Percentiles rank a stretch among this genome's conserved stretches.
Conservation (phyloP, 2,329 filamentous ascomycete genomes). For the Colletotrichum sp. region DNA sequence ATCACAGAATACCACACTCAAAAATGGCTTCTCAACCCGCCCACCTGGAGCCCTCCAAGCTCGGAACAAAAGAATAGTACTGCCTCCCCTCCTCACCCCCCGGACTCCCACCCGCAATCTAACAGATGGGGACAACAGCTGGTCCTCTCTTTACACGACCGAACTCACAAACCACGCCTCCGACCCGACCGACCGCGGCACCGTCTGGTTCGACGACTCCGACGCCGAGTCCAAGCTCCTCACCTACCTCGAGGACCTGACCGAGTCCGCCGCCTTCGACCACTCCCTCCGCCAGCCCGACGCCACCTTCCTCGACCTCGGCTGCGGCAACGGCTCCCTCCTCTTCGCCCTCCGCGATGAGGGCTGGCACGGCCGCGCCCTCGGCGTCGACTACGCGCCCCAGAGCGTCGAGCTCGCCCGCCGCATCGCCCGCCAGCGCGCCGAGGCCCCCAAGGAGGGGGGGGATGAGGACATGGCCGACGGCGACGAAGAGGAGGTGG, state of each 20-base stretch:
- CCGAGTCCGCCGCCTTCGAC: slow-evolving; percentile 23
- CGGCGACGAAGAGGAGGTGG: slow-evolving; percentile 18
- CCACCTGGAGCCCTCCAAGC: slow-evolving; percentile 75
- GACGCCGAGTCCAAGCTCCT: slow-evolving; percentile 84
- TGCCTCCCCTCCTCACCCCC: slow-evolving; percentile 32
- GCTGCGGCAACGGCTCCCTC: slow-evolving; percentile 92
- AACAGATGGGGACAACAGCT: slow-evolving; percentile 52
- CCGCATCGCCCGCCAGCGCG: slow-evolving; percentile 53
- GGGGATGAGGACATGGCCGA: slow-evolving; percentile 24
- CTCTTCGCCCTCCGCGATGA: slow-evolving; percentile 78
- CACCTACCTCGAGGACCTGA: slow-evolving; percentile 58
- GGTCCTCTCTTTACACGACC: slow-evolving; percentile 75
- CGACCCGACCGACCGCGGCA: slow-evolving; percentile 81
- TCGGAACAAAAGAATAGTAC: slow-evolving; percentile 93
- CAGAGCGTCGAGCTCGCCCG: slow-evolving; percentile 76
- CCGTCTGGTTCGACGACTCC: slow-evolving; percentile 96
- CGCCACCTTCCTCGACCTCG: slow-evolving; percentile 79
- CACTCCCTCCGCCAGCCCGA: slow-evolving; percentile 22
- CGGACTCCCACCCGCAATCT: not conserved
- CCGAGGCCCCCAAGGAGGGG: not conserved
- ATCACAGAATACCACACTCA: not conserved
- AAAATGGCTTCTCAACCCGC: slow-evolving; percentile 49
- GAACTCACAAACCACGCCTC: slow-evolving; percentile 75
- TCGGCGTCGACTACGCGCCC: slow-evolving; percentile 88
- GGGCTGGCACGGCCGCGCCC: slow-evolving; percentile 70